Conservation (phyloP, 768 basidiomycete species). For the Pluteus cervinus region DNA sequence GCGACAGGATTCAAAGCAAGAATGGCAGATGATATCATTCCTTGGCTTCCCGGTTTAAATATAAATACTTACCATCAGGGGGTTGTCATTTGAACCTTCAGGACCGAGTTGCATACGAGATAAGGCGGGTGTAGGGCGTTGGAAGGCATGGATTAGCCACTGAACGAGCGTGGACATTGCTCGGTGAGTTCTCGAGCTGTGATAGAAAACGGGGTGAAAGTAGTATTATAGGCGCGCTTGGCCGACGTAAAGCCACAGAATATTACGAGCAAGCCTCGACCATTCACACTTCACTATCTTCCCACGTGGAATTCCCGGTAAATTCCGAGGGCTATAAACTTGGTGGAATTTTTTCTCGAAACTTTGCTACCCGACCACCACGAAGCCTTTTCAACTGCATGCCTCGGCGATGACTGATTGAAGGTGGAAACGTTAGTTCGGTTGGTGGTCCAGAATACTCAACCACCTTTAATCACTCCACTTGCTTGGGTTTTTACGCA, state of each 20-base stretch:
- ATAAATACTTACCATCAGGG: constrained; percentile 53
- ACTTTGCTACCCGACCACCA: constrained; percentile 33
- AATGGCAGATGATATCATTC: background rate
- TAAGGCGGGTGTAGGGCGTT: constrained; percentile 28
- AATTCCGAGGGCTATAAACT: constrained; percentile 11
- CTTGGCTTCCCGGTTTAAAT: background rate
- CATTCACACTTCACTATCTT: background rate
- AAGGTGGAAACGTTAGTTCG: constrained; percentile 29
- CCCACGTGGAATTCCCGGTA: constrained; percentile 8
- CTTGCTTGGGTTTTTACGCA: constrained; percentile 58
- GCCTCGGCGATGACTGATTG: constrained; percentile 38
- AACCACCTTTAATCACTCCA: constrained; percentile 84
- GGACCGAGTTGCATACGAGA: constrained; percentile 58
- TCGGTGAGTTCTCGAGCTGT: background rate
- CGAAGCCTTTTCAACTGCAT: constrained; percentile 32
- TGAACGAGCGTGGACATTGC: constrained; percentile 1
- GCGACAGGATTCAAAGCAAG: background rate
- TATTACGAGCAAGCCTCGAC: background rate
- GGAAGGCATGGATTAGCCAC: constrained; percentile 7
- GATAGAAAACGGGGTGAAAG: background rate
- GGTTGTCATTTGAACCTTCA: constrained; percentile 40
- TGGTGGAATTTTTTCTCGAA: constrained; percentile 11
- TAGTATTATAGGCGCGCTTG: background rate
- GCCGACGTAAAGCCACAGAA: background rate
- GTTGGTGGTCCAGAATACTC: constrained; percentile 44